Base-by-base conservation (phyloP, 225 moss, liverwort and hornwort genomes). In the Asterella californica region DNA sequence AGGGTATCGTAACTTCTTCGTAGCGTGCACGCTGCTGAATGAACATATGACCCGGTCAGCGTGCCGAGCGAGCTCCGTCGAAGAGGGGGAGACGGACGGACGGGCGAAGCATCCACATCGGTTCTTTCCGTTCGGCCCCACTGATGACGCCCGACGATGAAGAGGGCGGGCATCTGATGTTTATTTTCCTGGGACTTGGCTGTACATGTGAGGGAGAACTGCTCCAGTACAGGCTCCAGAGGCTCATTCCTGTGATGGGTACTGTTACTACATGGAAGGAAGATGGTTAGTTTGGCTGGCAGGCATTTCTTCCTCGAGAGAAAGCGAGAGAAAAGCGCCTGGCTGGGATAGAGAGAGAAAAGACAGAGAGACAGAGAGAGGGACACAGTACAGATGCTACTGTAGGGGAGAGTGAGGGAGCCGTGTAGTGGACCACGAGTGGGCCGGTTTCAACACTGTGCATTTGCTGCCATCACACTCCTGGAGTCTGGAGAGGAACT, bases 1-100 rank as follows among this genome's bases (percentile, higher is more conserved):
- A 72, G 71, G 71, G 71, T 11, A 72, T 72, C 71, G 71, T 72
- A 72, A 72, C 19, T 72, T 72, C 67, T 61, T 67, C 71, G 46
- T 24, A 72, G 71, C 24, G 47, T 72, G 71, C 71, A 72, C 71
- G 71, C 46, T 45, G 45, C 25, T 72, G 71, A n/a, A 47, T 72
- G 47, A 72, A 72, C 24, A 33, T 10, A 67, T 67, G 15, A 67
- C 67, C 67, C 17, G 67, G 67, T 67, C 67, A 67, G 67, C 67
- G 32, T 67, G 33, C 61, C 61, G n/a, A 61, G 61, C 34, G 36
- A 36, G 25, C 24, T 62, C 15, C 66, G 66, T 34, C 34, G 36
- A 29, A 67, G 67, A 11, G 67, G 34, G 67, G 25, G 61, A 27
- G 61, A 61, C n/a, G 27, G 36, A 36, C 27, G 30, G 64, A 64